phyloP scores from a whole-genome alignment of 768 basidiomycete species.

The Kwoniella sp. region DNA sequence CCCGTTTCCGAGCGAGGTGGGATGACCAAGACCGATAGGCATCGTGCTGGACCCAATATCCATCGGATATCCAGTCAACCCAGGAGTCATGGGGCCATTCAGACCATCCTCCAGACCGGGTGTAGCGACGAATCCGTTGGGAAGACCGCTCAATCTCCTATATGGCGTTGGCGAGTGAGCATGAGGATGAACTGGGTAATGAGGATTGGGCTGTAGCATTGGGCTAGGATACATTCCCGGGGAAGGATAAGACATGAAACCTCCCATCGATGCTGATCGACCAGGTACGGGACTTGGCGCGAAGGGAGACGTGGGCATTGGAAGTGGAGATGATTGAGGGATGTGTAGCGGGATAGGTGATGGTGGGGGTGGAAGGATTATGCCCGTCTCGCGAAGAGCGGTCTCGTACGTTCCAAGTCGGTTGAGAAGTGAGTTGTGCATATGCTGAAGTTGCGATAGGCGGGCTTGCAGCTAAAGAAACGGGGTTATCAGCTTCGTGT shows the following conservation, averaged over 20 bases:
- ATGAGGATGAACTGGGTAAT: constrained; percentile 16
- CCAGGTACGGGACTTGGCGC: constrained; percentile 13
- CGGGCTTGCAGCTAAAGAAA: constrained; percentile 16
- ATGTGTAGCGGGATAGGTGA: constrained; percentile 17
- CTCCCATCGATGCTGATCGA: constrained; percentile 14
- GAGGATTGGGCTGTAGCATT: constrained; percentile 30
- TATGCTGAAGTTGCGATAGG: constrained; percentile 17
- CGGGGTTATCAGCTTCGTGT: constrained; percentile 1
- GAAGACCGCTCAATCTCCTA: constrained; percentile 9
- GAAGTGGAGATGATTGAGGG: constrained; percentile 14
- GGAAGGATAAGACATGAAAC: constrained; percentile 31
- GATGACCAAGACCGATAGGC: constrained; percentile 19
- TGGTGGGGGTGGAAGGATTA: constrained; percentile 14
- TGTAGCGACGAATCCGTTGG: not conserved
- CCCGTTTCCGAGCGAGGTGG: not conserved
- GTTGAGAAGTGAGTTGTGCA: constrained; percentile 9
- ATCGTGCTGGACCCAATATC: constrained; percentile 24
- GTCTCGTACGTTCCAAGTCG: constrained; percentile 11
- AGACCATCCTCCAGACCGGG: constrained; percentile 2
- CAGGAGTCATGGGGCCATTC: constrained; percentile 39
- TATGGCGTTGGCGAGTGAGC: constrained; percentile 18
- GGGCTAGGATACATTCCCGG: constrained; percentile 44
- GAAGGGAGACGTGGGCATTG: constrained; percentile 16
- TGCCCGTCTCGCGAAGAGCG: constrained; percentile 14
- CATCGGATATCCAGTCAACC: constrained; percentile 20